Base-by-base conservation (phyloP, 1,139 yeast species). In the Spathaspora sp. region DNA sequence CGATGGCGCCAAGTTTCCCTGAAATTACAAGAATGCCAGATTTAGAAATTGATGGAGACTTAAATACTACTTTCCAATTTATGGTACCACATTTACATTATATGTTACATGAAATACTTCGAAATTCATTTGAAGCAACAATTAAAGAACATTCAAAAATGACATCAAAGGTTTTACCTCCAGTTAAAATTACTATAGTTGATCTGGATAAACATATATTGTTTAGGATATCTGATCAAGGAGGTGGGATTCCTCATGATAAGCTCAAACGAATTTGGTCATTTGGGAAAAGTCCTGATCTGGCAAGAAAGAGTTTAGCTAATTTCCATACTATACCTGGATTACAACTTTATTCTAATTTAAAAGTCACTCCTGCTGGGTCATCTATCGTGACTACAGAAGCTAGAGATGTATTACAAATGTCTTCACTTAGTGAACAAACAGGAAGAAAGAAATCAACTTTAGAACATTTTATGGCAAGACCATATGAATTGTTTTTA, bases 1-100 rank as follows among this genome's bases (percentile, higher is more conserved):
- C 75, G 2, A 65, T 74, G 72, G 76, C 80, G 1, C 70, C 76
- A 0, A 61, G 67, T 27, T 81, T 77, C 54, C 89, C 87, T 1
- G 72, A 74, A 34, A 65, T 68, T 25, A 71, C 80, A n/a, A 67
- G 68, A 38, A 74, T 89, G 80, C 98, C 98, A 0, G 83, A 84
- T 47, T 65, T 91, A 39, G 74, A 79, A 9, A 76, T 91, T 15
- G 88, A 86, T 49, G 97, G 97, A 1, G 80, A 78, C 34, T 56
- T 68, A 7, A 73, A 77, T 47, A 73, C 89, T 15, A 74, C 74
- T 18, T 89, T 91, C 64, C 95, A 90, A 41, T 91, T 90, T 58
- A 78, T 91, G 74, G 84, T 85, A 10, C 85, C 93, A 2, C 98
- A 93, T 67, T 71, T 93, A 52, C 90, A 87, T 57, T 91, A 89